Base-by-base conservation (phyloP, 768 basidiomycete species). In the Sistotremastrum niveocremeum region DNA sequence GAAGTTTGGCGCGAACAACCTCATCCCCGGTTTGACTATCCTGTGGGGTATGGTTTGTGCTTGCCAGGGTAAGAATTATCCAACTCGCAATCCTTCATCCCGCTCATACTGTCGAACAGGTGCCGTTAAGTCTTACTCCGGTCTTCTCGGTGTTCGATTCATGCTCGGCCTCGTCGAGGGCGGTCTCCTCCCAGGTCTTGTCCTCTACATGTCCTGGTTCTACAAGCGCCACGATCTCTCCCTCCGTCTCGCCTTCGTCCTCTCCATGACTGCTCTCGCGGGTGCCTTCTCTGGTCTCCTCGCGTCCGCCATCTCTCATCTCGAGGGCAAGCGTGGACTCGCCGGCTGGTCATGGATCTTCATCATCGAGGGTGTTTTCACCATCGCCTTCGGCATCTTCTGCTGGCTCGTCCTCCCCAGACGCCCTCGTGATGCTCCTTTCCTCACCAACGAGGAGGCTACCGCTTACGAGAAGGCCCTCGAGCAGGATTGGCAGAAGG, bases 271-370 rank as follows among this genome's bases (percentile, higher is more conserved):
- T 5, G 68, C 68, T 1, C 62, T 76, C 4, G 70, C 78, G 0
- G 74, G 76, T 1, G 72, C 75, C 0, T 79, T 80, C 52, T 79
- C 77, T 4, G 81, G 81, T 38, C 60, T 83, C 5, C 65, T 84
- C 28, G 79, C 79, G 1, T 64, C 74, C 33, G 77, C 67, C 1
- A 78, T 84, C 42, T 54, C 66, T n/a, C 58, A 74, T 9, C 74
- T 84, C 66, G 57, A 77, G 39, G 74, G 73, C 8, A 58, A 67
- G 7, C 67, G 69, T 2, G 72, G 74, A 4, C 67, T 61, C 45
- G 64, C 71, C 2, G 79, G 74, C 0, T 82, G 79, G 80, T 65
- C 72, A 10, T 84, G 77, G 80, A 73, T 81, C 42, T 79, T 79
- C 57, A 75, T 79, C 44, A 61, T 79, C 33, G 74, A 84, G 59